A percentile compares a stretch with the other conserved stretches of the same genome.
phyloP scores from a whole-genome alignment of 208 protist species.

The Leptomonas seymouri region DNA sequence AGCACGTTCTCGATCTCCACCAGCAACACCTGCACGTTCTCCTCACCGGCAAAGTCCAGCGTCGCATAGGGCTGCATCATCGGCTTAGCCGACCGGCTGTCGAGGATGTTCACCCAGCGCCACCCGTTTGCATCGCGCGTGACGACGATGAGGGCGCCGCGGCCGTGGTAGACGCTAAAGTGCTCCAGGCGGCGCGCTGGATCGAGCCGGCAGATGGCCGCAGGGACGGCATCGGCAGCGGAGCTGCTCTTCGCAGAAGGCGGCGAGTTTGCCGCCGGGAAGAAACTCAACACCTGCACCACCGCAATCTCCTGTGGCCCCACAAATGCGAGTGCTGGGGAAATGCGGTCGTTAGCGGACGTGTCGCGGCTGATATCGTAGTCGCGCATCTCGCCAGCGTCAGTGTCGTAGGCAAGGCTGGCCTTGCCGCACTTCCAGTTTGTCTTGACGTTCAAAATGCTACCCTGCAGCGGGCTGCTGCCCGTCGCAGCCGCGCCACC shows the following conservation, averaged over 20 bases:
- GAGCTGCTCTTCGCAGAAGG: neutral
- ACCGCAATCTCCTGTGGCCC: conserved; percentile 42
- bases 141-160: conserved; percentile 64
- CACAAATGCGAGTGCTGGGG: conserved; percentile 51
- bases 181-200: conserved; percentile 57
- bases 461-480: conserved; percentile 34
- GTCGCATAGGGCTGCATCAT: conserved; percentile 66
- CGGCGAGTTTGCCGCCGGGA: conserved; percentile 19
- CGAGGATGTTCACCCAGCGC: conserved; percentile 83
- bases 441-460: conserved; percentile 52
- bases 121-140: conserved; percentile 79
- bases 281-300: conserved; percentile 42
- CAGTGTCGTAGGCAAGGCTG: conserved; percentile 51
- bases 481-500: conserved; percentile 25
- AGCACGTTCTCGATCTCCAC: conserved; percentile 60
- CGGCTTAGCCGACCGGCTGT: conserved; percentile 58
- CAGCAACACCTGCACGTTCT: conserved; percentile 61
- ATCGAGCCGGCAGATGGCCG: conserved; percentile 44
- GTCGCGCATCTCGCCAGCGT: conserved; percentile 50
- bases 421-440: conserved; percentile 44
- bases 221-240: conserved; percentile 14
- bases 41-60: conserved; percentile 72
- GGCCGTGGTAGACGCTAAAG: conserved; percentile 52
- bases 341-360: conserved; percentile 31
- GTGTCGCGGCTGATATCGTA: conserved; percentile 47